Percentiles rank a stretch among this genome's conserved stretches.
Conservation (phyloP, 2,329 filamentous ascomycete genomes). For the Neonectria coccinea region DNA sequence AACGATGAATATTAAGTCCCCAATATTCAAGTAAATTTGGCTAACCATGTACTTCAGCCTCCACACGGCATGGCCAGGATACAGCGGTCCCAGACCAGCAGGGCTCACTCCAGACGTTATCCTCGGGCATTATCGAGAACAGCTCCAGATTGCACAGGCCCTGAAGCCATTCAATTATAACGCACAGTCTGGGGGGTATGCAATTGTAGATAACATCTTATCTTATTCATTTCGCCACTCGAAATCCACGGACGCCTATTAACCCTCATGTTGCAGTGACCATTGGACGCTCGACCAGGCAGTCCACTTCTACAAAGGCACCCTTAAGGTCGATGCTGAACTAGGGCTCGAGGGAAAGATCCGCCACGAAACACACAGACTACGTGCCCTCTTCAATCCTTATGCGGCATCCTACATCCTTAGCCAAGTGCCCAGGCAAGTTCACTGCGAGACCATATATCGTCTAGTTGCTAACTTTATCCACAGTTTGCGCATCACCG, state of each 20-base stretch:
- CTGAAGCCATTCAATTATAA: slow-evolving; percentile 25
- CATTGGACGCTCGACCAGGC: slow-evolving; percentile 48
- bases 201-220: not conserved
- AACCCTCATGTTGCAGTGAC: slow-evolving; percentile 40
- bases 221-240: not conserved
- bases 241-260: not conserved
- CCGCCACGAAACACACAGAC: slow-evolving; percentile 44
- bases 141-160: slow-evolving; percentile 18
- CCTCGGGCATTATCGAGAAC: slow-evolving; percentile 18
- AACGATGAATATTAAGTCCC: too few species aligned
- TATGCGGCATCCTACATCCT: slow-evolving; percentile 46
- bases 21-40: not conserved
- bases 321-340: slow-evolving; percentile 47
- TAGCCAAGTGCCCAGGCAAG: slow-evolving; percentile 47
- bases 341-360: slow-evolving; percentile 47
- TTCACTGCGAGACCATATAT: not conserved
- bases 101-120: slow-evolving; percentile 17
- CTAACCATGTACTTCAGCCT: not conserved
- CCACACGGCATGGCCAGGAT: slow-evolving; percentile 19
- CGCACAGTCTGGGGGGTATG: slow-evolving; percentile 22
- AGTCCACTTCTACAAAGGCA: slow-evolving; percentile 49
- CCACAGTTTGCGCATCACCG: slow-evolving; percentile 39
- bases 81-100: slow-evolving; percentile 12
- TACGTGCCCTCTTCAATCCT: slow-evolving; percentile 38
- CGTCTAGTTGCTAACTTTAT: not conserved